Evolutionary conservation across 2,329 filamentous ascomycete species (phyloP).

Genomic region (Apiospora aurea): DNA sequence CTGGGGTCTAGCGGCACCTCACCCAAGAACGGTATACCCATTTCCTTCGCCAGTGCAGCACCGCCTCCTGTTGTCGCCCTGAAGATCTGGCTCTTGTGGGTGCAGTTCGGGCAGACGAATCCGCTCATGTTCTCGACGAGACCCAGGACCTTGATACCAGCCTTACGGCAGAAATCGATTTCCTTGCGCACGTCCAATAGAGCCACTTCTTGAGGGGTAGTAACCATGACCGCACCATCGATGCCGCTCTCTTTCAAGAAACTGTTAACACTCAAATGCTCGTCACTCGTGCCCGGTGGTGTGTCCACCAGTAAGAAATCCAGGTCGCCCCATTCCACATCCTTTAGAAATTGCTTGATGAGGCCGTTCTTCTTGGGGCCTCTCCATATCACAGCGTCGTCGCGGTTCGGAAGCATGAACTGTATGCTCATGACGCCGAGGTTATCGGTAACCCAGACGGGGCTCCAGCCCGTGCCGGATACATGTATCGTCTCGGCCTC

Average conservation of each 20-base stretch:
- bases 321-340: slow-evolving; percentile 96
- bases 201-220: slow-evolving; percentile 93
- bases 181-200: slow-evolving; percentile 95
- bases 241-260: slow-evolving; percentile 91
- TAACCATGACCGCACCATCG: slow-evolving; percentile 91
- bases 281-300: slow-evolving; percentile 92
- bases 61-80: slow-evolving; percentile 90
- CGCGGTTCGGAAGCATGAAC: slow-evolving; percentile 93
- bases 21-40: slow-evolving; percentile 87
- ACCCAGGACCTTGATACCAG: slow-evolving; percentile 85
- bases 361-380: slow-evolving; percentile 98
- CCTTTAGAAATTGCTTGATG: slow-evolving; percentile 97
- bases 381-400: slow-evolving; percentile 97
- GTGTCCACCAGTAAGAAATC: slow-evolving; percentile 96
- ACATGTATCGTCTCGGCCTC: slow-evolving; percentile 94
- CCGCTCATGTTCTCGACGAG: slow-evolving; percentile 98
- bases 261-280: slow-evolving; percentile 92
- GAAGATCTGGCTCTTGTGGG: slow-evolving; percentile 84
- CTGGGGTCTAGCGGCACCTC: slow-evolving; percentile 90
- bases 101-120: slow-evolving; percentile 95
- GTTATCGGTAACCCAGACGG: slow-evolving; percentile 95
- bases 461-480: slow-evolving; percentile 87
- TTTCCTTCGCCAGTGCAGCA: slow-evolving; percentile 79
- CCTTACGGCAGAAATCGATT: slow-evolving; percentile 96
- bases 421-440: slow-evolving; percentile 96